phyloP scores from a whole-genome alignment of 1,284 basidiomycete genomes.

The Apiotrichum gracile region DNA sequence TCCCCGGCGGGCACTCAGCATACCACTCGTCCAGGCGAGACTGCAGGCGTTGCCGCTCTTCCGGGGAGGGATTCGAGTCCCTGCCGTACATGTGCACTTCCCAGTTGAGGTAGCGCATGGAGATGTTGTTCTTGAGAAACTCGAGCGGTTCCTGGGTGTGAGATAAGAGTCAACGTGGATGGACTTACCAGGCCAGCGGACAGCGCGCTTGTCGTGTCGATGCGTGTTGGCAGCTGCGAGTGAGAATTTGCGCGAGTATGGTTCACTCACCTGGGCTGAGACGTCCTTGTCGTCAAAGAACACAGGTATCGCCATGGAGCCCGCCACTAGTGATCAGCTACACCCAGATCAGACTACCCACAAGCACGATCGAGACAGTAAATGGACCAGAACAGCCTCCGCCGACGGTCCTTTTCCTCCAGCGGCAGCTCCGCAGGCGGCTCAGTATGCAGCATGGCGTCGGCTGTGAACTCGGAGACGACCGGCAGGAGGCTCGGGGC shows the following conservation, averaged over 20 bases:
- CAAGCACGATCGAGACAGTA: background rate
- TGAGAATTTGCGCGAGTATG: background rate
- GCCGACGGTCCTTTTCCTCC: constrained; percentile 5
- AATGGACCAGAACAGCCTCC: constrained; percentile 2
- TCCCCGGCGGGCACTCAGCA: no score
- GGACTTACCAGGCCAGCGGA: background rate
- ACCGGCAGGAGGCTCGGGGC: background rate
- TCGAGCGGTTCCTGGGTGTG: background rate
- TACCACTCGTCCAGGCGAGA: no score
- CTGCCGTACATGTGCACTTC: background rate
- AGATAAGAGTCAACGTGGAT: background rate
- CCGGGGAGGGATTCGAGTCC: no score
- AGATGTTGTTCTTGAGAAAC: background rate
- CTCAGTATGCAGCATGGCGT: constrained; percentile 1
- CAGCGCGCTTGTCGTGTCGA: background rate
- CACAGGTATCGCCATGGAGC: background rate
- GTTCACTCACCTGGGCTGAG: background rate
- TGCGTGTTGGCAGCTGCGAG: background rate
- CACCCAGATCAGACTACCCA: background rate
- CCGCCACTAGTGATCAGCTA: background rate
- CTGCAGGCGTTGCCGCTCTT: no score
- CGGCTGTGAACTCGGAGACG: background rate
- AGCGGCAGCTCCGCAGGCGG: background rate
- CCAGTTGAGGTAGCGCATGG: constrained; percentile 5
- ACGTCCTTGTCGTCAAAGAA: background rate